phyloP scores from a whole-genome alignment of 306 rosid species.

The Glycyrrhiza uralensis region DNA sequence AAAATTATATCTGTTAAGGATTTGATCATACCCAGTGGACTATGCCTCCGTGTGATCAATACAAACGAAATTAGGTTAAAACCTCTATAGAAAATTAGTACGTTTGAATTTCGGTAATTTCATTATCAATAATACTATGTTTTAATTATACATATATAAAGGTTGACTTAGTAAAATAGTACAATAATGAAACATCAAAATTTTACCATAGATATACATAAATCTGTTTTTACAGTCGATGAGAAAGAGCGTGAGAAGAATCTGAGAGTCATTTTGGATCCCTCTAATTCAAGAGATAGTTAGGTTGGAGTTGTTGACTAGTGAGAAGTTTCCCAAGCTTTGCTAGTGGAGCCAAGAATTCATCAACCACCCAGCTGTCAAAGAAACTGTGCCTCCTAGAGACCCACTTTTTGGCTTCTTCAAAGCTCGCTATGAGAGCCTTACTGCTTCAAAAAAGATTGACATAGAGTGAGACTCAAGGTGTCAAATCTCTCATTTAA shows the following conservation, averaged over 20 bases:
- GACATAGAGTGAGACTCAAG: background rate
- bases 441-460: conserved; percentile 22
- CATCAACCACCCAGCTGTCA: conserved; percentile 23
- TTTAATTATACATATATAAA: too few relatives aligned
- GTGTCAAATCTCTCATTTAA: background rate
- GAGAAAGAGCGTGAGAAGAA: conserved; percentile 38
- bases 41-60: too few relatives aligned
- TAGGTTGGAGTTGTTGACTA: conserved; percentile 32
- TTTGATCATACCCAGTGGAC: too few relatives aligned
- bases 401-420: conserved; percentile 21
- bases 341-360: conserved; percentile 43
- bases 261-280: conserved; percentile 40
- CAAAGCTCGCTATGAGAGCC: background rate
- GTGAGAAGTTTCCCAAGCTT: conserved; percentile 39
- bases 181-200: too few relatives aligned
- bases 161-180: too few relatives aligned
- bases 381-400: conserved; percentile 37
- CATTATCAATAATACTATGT: too few relatives aligned
- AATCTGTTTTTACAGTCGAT: background rate
- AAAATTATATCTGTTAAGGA: too few relatives aligned
- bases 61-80: too few relatives aligned
- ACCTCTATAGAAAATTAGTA: too few relatives aligned
- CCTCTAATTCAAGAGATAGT: conserved; percentile 28
- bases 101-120: too few relatives aligned
- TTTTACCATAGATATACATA: too few relatives aligned